A percentile compares a stretch with the other conserved stretches of the same genome.
These are phyloP conservation scores for Cydonia oblonga DNA, from an alignment of 331 rosid species.

Conservation along the genomic window DNA sequence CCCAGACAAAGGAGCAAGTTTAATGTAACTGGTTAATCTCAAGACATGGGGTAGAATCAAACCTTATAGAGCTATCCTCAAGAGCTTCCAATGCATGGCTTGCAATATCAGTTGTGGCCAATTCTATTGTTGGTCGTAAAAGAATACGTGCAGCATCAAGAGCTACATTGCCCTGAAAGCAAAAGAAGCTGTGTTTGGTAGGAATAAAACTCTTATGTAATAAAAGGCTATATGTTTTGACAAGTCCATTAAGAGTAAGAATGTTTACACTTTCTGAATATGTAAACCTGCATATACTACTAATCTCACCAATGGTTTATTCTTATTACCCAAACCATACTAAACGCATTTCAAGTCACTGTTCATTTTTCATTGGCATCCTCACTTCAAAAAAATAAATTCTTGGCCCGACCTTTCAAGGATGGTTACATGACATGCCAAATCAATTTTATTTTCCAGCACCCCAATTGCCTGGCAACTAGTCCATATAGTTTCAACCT, in stretches of 20 bases:
- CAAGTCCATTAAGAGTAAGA: background rate
- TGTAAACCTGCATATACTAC: background rate
- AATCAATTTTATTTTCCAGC: background rate
- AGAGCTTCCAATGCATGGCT: constrained; percentile 68
- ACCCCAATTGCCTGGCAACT: background rate
- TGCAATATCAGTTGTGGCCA: constrained; percentile 76
- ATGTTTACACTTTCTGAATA: background rate
- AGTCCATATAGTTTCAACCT: background rate
- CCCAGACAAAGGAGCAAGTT: background rate
- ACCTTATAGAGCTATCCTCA: constrained; percentile 79
- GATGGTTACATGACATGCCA: background rate
- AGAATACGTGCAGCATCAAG: constrained; percentile 85
- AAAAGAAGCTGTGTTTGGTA: constrained; percentile 6
- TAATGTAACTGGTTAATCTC: background rate
- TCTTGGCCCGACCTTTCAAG: background rate
- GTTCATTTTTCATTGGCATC: background rate
- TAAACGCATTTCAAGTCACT: background rate
- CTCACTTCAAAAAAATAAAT: background rate
- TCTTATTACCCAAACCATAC: background rate
- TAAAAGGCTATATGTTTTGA: background rate
- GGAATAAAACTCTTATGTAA: background rate
- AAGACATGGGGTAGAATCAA: constrained; percentile 12
- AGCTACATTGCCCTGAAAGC: constrained; percentile 91
- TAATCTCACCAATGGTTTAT: background rate
- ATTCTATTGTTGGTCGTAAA: constrained; percentile 55